A percentile compares a stretch with the other conserved stretches of the same genome.
Evolutionary conservation across 495 filamentous ascomycete species (phyloP).

Genomic region (Tuber magnatum): DNA sequence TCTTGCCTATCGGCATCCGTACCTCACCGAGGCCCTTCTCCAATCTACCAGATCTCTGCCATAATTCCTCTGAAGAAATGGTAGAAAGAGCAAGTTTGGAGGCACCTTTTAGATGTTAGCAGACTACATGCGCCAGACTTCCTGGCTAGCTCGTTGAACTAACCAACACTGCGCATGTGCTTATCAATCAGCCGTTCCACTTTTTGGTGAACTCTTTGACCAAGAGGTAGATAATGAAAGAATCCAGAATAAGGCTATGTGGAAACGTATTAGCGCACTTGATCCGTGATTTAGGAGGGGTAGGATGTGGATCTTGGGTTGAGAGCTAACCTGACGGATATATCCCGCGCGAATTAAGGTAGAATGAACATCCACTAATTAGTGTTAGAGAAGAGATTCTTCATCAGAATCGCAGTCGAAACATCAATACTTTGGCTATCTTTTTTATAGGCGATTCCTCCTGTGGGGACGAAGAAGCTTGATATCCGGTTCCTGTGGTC

Average conservation of each 20-base stretch:
- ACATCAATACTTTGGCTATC: conserved; percentile 43
- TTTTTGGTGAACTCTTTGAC: conserved; percentile 80
- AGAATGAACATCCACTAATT: conserved; percentile 59
- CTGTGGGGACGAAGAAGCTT: conserved; percentile 68
- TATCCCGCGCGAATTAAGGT: conserved; percentile 72
- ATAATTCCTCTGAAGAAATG: conserved; percentile 76
- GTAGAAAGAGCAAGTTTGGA: conserved; percentile 83
- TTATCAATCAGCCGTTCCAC: conserved; percentile 77
- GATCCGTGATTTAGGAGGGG: neutral
- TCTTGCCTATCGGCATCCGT: conserved; percentile 15
- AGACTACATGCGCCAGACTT: neutral
- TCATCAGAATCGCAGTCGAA: neutral
- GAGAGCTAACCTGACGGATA: conserved; percentile 58
- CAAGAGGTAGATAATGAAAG: conserved; percentile 90
- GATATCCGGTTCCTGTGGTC: conserved; percentile 61
- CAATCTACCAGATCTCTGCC: conserved; percentile 63
- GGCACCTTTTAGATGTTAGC: conserved; percentile 52
- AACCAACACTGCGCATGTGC: conserved; percentile 74
- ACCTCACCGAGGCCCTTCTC: conserved; percentile 55
- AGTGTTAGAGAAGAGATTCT: neutral
- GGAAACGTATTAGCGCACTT: conserved; percentile 10
- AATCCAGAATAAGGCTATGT: conserved; percentile 74
- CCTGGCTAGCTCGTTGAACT: conserved; percentile 6
- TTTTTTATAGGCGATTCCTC: conserved; percentile 57
- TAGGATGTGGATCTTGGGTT: neutral